Percentiles rank a stretch among this genome's conserved stretches.
Evolutionary conservation across 225 moss, liverwort and hornwort species (phyloP).

Genomic region (Lunularia cruciata): DNA sequence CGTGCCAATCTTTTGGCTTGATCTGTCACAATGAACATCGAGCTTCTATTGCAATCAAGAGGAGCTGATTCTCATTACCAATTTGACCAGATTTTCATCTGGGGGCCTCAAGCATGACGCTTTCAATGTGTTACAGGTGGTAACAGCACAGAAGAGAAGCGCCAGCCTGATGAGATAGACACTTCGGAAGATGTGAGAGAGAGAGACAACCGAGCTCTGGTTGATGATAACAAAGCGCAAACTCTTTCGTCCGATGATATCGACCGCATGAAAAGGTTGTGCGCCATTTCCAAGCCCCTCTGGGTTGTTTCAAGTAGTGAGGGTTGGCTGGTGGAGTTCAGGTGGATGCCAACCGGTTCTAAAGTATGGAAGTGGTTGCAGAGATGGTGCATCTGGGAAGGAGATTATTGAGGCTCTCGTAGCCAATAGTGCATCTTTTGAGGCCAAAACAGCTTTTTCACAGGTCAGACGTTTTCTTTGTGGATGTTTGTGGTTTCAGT

Average conservation of each 20-base stretch:
- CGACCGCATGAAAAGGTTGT: slow-evolving; percentile 83
- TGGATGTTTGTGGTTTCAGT: neutral
- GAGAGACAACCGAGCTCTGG: slow-evolving; percentile 77
- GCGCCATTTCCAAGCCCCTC: neutral
- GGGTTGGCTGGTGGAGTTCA: neutral
- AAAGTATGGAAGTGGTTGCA: slow-evolving; percentile 30
- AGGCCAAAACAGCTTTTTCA: slow-evolving; percentile 83
- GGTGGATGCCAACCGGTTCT: neutral
- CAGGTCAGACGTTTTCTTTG: slow-evolving; percentile 43
- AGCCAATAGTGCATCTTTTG: slow-evolving; percentile 93
- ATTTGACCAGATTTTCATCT: too few species aligned
- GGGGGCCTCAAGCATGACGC: too few species aligned
- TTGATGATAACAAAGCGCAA: slow-evolving; percentile 91
- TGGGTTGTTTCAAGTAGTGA: neutral
- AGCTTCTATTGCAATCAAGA: too few species aligned
- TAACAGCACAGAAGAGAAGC: slow-evolving; percentile 25
- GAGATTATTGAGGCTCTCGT: slow-evolving; percentile 88
- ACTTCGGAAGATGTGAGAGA: slow-evolving; percentile 49
- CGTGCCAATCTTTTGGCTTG: too few species aligned
- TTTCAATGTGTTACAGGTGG: slow-evolving; percentile 34
- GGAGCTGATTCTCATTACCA: too few species aligned
- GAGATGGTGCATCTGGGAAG: slow-evolving; percentile 88
- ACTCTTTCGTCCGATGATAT: slow-evolving; percentile 89
- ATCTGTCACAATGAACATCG: too few species aligned
- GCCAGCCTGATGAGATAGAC: slow-evolving; percentile 41